Base-by-base conservation (phyloP, 2,329 filamentous ascomycete genomes). In the Apiospora kogelbergensis region DNA sequence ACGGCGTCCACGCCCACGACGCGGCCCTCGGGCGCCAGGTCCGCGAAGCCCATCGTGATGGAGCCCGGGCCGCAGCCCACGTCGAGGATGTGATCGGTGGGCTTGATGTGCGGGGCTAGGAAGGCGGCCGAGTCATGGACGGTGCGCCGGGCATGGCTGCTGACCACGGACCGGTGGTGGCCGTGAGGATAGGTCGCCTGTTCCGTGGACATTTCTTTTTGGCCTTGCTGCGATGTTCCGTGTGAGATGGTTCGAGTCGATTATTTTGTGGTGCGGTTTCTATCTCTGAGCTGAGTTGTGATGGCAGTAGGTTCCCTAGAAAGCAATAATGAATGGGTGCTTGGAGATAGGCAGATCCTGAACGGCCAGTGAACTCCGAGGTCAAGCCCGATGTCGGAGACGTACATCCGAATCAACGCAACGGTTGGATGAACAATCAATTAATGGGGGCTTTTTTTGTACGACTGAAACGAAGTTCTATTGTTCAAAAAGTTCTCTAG, bases 1-100 rank as follows among this genome's bases (percentile, higher is more conserved):
- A 41, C 53, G n/a, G 66, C 17, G 69, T 76, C 75, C 17, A 81
- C 71, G 6, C 80, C 82, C 5, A 78, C 76, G 24, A 83, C 78
- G 13, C 76, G 75, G 30, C 81, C 82, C 40, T 80, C 70, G 0
- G 81, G 80, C 0, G 82, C 77, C 44, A 78, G 74, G 4, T 72
- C 68, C 9, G 81, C 81, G 1, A 84, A 71, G 70, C 81, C 81
- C 4, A 78, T 69, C 3, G 81, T 83, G 71, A 84, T 83, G 22
- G 78, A 80, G 46, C 81, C 82, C 0, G 82, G 81, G 1, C 82
- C 82, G 69, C 81, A 83, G 44, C 82, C 82, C 15, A 84, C 73
- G 69, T 84, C 81, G 6, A 83, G 78, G 71, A 84, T 78, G 63
- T 71, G 74, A 75, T 78, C 78, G 65, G 72, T 72, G 15, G 80